These are phyloP conservation scores for Panicum miliaceum DNA, from an alignment of 176 grass and related monocot genomes.

Conservation along the genomic window DNA sequence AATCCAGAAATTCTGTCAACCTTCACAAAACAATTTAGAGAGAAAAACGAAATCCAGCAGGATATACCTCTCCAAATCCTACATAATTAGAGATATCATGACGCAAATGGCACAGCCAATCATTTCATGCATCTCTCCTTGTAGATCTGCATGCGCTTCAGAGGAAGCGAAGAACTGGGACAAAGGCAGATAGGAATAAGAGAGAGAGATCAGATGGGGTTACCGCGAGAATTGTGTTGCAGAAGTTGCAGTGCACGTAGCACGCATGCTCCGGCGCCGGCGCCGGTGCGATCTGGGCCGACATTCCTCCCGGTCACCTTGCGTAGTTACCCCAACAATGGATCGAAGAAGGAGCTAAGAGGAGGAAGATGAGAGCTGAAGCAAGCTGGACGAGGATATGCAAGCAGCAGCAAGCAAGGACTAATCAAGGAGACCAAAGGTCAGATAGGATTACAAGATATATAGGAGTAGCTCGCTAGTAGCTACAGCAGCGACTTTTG, in stretches of 20 bases:
- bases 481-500: slow-evolving; percentile 12
- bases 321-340: neutral
- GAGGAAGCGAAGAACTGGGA: neutral
- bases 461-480: slow-evolving; percentile 6
- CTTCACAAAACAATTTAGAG: neutral
- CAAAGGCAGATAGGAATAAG: neutral
- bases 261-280: slow-evolving; percentile 53
- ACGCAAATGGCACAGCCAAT: neutral
- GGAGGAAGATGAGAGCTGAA: neutral
- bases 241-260: slow-evolving; percentile 82
- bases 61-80: neutral
- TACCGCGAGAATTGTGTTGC: slow-evolving; percentile 79
- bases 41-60: neutral
- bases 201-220: neutral
- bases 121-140: neutral
- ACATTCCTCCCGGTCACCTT: slow-evolving; percentile 43
- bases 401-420: neutral
- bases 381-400: slow-evolving; percentile 11
- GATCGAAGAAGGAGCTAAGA: neutral
- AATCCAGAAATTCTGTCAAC: neutral
- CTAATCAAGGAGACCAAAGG: slow-evolving; percentile 34
- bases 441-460: slow-evolving; percentile 31
- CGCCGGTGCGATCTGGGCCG: slow-evolving; percentile 49
- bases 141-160: slow-evolving; percentile 41
- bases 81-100: neutral